These are phyloP conservation scores for Chaetomium fimeti DNA, from an alignment of 495 filamentous ascomycete genomes.

Conservation along the genomic window DNA sequence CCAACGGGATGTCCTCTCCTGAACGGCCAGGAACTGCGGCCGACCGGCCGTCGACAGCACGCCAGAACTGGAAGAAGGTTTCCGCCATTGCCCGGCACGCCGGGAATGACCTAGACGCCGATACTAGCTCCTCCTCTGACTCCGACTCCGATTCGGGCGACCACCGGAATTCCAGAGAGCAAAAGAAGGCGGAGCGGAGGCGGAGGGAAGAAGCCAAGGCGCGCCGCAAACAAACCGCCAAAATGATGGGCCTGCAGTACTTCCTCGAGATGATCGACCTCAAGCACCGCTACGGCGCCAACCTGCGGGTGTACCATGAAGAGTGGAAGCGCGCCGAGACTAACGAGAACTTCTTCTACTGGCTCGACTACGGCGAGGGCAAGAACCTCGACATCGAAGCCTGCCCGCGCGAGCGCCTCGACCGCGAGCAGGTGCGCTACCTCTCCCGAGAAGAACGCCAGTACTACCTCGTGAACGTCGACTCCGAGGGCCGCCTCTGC, in stretches of 20 bases:
- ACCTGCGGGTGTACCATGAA: slow-evolving; percentile 78
- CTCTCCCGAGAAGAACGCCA: slow-evolving; percentile 68
- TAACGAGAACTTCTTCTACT: slow-evolving; percentile 90
- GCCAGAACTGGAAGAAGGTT: slow-evolving; percentile 71
- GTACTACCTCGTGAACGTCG: slow-evolving; percentile 70
- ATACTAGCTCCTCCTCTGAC: slow-evolving; percentile 28
- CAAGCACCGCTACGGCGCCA: slow-evolving; percentile 84
- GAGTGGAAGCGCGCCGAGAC: slow-evolving; percentile 77
- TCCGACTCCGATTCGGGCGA: slow-evolving; percentile 31
- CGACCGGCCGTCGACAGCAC: slow-evolving; percentile 41
- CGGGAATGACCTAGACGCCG: slow-evolving; percentile 57
- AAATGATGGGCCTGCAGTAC: slow-evolving; percentile 83
- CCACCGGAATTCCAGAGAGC: too few species aligned
- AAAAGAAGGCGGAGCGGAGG: slow-evolving; percentile 38
- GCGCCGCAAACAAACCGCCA: slow-evolving; percentile 56
- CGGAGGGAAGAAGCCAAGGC: slow-evolving; percentile 47
- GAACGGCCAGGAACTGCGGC: slow-evolving; percentile 1
- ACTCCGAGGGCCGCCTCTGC: slow-evolving; percentile 62
- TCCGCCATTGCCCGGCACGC: slow-evolving; percentile 69
- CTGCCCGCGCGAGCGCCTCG: slow-evolving; percentile 64
- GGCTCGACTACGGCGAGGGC: slow-evolving; percentile 85
- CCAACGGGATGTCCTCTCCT: slow-evolving; percentile 10
- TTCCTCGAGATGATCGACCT: slow-evolving; percentile 91
- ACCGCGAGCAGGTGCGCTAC: slow-evolving; percentile 71
- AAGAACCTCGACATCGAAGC: slow-evolving; percentile 54